These are phyloP conservation scores for Fonsecaea monophora DNA, from an alignment of 2,329 filamentous ascomycete species.

Conservation along the genomic window DNA sequence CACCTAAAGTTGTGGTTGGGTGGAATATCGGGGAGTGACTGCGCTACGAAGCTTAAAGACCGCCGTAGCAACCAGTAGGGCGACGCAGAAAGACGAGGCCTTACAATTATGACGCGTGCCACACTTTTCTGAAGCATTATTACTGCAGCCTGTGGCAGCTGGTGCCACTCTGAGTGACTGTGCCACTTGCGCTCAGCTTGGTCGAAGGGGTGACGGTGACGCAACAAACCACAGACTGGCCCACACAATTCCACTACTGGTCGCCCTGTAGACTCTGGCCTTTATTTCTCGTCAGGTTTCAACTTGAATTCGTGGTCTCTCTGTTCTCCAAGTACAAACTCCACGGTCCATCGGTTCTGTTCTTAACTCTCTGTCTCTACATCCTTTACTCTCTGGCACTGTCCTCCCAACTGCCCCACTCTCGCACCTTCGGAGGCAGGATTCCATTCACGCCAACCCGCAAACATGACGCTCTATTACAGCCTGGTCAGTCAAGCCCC, in stretches of 20 bases:
- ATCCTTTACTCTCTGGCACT: not conserved
- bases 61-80: not conserved
- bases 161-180: not conserved
- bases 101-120: constrained; percentile 7
- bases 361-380: not conserved
- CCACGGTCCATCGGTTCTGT: not conserved
- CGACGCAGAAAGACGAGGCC: not conserved
- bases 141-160: constrained; percentile 1
- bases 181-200: not conserved
- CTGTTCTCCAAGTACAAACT: not conserved
- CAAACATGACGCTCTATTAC: constrained; percentile 73
- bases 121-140: not conserved
- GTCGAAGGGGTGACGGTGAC: constrained; percentile 12
- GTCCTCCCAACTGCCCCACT: not conserved
- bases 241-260: constrained; percentile 3
- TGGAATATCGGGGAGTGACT: not conserved
- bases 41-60: not conserved
- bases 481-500: constrained; percentile 45
- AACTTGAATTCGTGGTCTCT: constrained; percentile 1
- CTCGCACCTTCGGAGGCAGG: not conserved
- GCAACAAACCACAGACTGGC: constrained; percentile 4
- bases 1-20: not conserved
- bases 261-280: constrained; percentile 10
- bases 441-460: constrained; percentile 33
- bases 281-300: constrained; percentile 15